Conservation (phyloP, 1,139 yeast species). For the Saccharomyces pastorianus region DNA sequence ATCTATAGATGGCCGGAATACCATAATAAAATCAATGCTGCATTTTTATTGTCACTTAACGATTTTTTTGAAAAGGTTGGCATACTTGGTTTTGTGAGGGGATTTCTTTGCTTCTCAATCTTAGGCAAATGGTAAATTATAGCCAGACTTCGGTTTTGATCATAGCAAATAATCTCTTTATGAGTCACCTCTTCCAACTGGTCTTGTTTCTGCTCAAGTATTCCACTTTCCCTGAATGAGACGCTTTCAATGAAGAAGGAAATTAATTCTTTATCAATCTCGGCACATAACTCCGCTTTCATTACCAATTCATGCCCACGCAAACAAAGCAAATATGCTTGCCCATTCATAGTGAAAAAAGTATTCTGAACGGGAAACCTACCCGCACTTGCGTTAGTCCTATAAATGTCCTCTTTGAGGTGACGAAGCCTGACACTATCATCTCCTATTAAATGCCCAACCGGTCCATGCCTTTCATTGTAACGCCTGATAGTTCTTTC, state of each 20-base stretch:
- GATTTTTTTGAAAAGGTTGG: neutral
- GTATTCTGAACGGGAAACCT: no score
- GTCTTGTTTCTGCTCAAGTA: neutral
- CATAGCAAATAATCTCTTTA: neutral
- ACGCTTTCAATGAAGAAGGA: neutral
- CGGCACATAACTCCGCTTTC: no score
- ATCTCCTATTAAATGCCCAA: no score
- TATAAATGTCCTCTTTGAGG: no score
- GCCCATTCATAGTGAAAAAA: no score
- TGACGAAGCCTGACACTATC: no score
- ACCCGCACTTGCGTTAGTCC: no score
- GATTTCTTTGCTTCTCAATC: neutral
- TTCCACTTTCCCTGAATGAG: neutral
- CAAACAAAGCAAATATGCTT: no score
- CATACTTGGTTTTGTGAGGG: neutral
- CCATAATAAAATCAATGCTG: slow-evolving; percentile 4
- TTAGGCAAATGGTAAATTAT: neutral
- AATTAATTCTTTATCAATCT: neutral
- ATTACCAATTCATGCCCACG: no score
- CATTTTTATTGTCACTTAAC: neutral
- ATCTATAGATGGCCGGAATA: neutral
- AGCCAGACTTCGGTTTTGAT: neutral
- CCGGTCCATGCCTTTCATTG: no score
- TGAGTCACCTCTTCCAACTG: neutral
- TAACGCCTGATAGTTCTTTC: no score